phyloP scores from a whole-genome alignment of 2,329 filamentous ascomycete genomes.

The Lomentospora prolificans region DNA sequence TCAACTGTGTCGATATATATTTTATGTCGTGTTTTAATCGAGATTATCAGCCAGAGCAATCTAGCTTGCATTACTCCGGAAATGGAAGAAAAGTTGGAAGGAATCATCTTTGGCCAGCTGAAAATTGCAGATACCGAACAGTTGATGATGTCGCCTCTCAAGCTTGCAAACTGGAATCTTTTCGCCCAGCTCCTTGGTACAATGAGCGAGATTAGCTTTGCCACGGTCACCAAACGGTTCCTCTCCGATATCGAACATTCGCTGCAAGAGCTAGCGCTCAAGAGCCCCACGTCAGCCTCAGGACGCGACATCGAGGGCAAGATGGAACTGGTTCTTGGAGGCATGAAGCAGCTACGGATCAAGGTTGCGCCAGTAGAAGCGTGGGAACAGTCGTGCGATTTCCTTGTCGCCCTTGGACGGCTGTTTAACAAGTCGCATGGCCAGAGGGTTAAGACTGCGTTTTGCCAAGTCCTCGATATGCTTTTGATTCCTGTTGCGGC shows the following conservation, averaged over 20 bases:
- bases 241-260: slow-evolving; percentile 69
- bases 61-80: slow-evolving; percentile 74
- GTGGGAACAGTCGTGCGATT: slow-evolving; percentile 84
- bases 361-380: slow-evolving; percentile 61
- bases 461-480: slow-evolving; percentile 84
- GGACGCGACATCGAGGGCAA: slow-evolving; percentile 66
- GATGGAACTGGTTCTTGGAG: slow-evolving; percentile 77
- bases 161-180: slow-evolving; percentile 90
- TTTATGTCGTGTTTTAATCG: slow-evolving; percentile 83
- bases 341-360: slow-evolving; percentile 83
- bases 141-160: slow-evolving; percentile 65
- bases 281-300: slow-evolving; percentile 47
- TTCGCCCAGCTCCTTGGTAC: slow-evolving; percentile 89
- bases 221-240: slow-evolving; percentile 73
- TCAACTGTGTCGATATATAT: slow-evolving; percentile 95
- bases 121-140: slow-evolving; percentile 81
- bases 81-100: slow-evolving; percentile 89
- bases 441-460: slow-evolving; percentile 82
- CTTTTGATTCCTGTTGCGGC: slow-evolving; percentile 80
- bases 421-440: slow-evolving; percentile 82
- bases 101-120: slow-evolving; percentile 92
- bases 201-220: slow-evolving; percentile 90
- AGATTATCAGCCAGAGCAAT: slow-evolving; percentile 86
- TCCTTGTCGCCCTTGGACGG: slow-evolving; percentile 70
- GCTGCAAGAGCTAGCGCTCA: slow-evolving; percentile 64